Percentiles rank a stretch among this genome's conserved stretches.
These are phyloP conservation scores for Vaccinium darrowii DNA, from an alignment of 148 eudicot species.

Conservation along the genomic window DNA sequence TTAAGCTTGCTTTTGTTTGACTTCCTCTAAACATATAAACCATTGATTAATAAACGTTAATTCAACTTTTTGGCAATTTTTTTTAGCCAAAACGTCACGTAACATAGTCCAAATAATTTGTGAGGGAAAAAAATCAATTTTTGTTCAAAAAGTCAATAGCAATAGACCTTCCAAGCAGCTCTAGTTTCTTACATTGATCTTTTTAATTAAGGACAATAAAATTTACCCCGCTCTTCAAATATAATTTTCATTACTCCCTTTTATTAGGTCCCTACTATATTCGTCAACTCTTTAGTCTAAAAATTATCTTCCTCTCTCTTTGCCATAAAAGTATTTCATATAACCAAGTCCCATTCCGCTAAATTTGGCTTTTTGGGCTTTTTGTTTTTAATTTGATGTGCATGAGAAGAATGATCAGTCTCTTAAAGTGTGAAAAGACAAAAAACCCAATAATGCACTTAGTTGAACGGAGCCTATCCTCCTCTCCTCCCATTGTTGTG, in stretches of 20 bases:
- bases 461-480: not conserved
- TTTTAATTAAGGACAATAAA: not conserved
- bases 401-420: too few relatives aligned
- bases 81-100: not conserved
- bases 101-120: not conserved
- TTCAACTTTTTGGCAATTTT: not conserved
- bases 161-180: not conserved
- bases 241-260: not conserved
- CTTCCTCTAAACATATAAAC: not conserved
- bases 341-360: too few relatives aligned
- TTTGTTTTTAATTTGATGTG: too few relatives aligned
- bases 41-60: not conserved
- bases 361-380: too few relatives aligned
- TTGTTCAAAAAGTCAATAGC: not conserved
- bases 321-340: too few relatives aligned
- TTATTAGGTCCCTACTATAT: too few relatives aligned
- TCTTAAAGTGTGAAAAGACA: too few relatives aligned
- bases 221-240: not conserved
- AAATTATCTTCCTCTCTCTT: too few relatives aligned
- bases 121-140: not conserved
- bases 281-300: too few relatives aligned
- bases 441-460: too few relatives aligned
- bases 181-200: not conserved
- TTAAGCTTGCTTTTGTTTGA: not conserved
- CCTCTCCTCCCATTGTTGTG: not conserved